A percentile compares a stretch with the other conserved stretches of the same genome.
These are phyloP conservation scores for Ogataea henricii DNA, from an alignment of 805 yeast genomes.

Conservation along the genomic window DNA sequence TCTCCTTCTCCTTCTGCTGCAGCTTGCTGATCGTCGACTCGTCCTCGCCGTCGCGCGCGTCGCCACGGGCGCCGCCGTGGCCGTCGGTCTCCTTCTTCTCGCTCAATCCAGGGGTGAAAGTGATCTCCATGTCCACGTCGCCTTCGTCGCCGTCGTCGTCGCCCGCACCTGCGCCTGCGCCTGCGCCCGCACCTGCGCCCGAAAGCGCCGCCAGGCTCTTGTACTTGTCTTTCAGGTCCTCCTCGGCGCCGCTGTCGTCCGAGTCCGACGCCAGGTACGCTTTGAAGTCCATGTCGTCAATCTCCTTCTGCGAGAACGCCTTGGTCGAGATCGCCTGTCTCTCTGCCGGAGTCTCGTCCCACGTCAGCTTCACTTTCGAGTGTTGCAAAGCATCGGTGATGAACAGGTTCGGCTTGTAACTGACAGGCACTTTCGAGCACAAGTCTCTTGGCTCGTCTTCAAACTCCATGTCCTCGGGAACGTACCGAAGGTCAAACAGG, in stretches of 20 bases:
- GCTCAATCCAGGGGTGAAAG: constrained; percentile 86
- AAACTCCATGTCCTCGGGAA: constrained; percentile 91
- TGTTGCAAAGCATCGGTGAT: constrained; percentile 96
- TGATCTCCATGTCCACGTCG: constrained; percentile 90
- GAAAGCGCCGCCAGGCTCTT: constrained; percentile 54
- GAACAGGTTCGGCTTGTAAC: constrained; percentile 77
- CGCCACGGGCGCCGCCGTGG: constrained; percentile 27
- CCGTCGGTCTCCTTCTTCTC: constrained; percentile 41
- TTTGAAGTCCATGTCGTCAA: constrained; percentile 87
- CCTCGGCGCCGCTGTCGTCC: constrained; percentile 54
- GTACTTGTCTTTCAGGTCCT: constrained; percentile 57
- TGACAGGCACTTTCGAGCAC: constrained; percentile 71
- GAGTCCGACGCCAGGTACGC: constrained; percentile 87
- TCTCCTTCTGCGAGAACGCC: constrained; percentile 84
- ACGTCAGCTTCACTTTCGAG: constrained; percentile 92
- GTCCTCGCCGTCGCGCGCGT: constrained; percentile 32
- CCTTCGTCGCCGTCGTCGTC: constrained; percentile 47
- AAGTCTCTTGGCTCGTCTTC: constrained; percentile 74
- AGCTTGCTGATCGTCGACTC: constrained; percentile 79
- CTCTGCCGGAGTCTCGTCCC: constrained; percentile 98
- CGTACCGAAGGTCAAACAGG: constrained; percentile 85
- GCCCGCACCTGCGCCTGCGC: too few relatives aligned
- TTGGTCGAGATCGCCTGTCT: constrained; percentile 73
- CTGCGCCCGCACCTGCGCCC: too few relatives aligned
- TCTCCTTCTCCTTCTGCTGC: constrained; percentile 87